Base-by-base conservation (phyloP, 768 basidiomycete genomes). In the Scleroderma bovista region DNA sequence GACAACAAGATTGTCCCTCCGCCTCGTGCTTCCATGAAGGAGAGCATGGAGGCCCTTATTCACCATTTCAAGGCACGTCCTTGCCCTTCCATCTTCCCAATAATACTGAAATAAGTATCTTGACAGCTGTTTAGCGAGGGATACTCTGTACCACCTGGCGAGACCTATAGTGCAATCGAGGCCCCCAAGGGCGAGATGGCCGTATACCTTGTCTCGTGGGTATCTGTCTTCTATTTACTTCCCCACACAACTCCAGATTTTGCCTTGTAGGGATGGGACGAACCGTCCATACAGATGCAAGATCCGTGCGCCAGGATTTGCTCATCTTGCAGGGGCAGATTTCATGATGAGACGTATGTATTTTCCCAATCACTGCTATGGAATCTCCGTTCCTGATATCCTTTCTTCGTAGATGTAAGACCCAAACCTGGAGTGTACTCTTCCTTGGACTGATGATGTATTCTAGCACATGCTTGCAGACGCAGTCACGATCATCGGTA, bases 131-230 rank as follows among this genome's bases (percentile, higher is more conserved):
- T 93, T 75, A 90, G 88, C 47, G 95, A 98, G 69, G 95, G 95
- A 12, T 98, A 90, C 73, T 89, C 90, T 22, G 95, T 98, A 23
- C 96, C 96, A 16, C 88, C 91, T 16, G 89, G 89, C 19, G 93
- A 97, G 72, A 97, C 95, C 0, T 98, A 99, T 75, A 83, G 81
- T 44, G 95, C 95, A 2, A 97, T 98, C 57, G 96, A 99, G 71
- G 95, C 95, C 8, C 95, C 95, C 40, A 98, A 99, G 72, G 94
- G 94, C 55, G 95, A 98, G 72, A 97, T 97, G 93, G 95, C 78
- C 57, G 95, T 99, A 41, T 99, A 94, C 74, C 84, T 99, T 46
- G 93, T 99, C 54, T 96, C 93, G 82, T 88, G 59, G 60, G 86
- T 79, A 26, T 24, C 23, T 22, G 4, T 36, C 20, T 13, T 8